phyloP scores from a whole-genome alignment of 495 filamentous ascomycete genomes.

The Xanthoparmelia taractica region DNA sequence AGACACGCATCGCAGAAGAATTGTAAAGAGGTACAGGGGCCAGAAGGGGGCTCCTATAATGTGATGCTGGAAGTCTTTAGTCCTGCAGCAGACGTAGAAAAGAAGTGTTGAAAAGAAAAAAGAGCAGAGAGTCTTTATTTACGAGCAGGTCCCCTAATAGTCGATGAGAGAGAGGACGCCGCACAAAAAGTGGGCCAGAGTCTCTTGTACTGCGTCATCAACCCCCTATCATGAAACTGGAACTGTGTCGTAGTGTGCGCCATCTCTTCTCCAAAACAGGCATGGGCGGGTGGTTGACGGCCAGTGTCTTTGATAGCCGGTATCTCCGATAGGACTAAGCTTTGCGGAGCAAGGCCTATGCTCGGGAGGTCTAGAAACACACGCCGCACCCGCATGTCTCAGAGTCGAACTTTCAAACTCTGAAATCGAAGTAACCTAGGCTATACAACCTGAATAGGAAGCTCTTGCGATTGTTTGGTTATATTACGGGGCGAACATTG shows the following conservation, averaged over 20 bases:
- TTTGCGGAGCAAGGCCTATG: neutral
- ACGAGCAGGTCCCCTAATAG: neutral
- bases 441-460: neutral
- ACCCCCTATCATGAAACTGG: neutral
- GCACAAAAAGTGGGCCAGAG: neutral
- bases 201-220: neutral
- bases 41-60: neutral
- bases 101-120: neutral
- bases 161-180: neutral
- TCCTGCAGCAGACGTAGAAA: neutral
- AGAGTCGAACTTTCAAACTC: neutral
- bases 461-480: neutral
- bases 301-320: neutral
- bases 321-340: neutral
- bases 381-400: conserved; percentile 1
- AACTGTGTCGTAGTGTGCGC: neutral
- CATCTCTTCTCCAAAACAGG: neutral
- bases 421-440: neutral
- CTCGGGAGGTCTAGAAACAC: neutral
- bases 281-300: neutral
- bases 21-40: neutral
- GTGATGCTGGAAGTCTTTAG: neutral
- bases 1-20: neutral
- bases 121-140: neutral
- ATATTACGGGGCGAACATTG: neutral